Evolutionary conservation across 495 filamentous ascomycete genomes (phyloP).

Genomic region (Aspergillus coremiiformis): DNA sequence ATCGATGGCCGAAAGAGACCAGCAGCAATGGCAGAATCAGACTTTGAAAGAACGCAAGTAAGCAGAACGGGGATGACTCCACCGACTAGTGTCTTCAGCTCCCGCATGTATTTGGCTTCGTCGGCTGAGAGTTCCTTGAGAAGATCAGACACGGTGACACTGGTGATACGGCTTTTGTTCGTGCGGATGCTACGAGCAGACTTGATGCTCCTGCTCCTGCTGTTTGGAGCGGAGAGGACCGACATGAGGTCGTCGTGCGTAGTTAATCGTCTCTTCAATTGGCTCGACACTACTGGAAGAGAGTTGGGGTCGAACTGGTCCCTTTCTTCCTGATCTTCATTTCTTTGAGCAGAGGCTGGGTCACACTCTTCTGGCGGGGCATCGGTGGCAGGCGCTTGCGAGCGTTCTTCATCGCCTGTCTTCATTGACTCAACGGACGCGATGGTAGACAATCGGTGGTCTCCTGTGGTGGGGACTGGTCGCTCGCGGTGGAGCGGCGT

Average conservation of each 20-base stretch:
- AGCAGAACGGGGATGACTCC: conserved; percentile 93
- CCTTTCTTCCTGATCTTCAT: conserved; percentile 29
- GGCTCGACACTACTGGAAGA: conserved; percentile 37
- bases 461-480: conserved; percentile 55
- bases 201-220: conserved; percentile 56
- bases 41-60: conserved; percentile 72
- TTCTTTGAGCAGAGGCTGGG: conserved; percentile 8
- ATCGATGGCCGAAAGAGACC: conserved; percentile 57
- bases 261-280: conserved; percentile 65
- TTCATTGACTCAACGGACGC: conserved; percentile 56
- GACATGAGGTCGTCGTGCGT: conserved; percentile 93
- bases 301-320: conserved; percentile 41
- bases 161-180: conserved; percentile 55
- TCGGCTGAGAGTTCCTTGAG: conserved; percentile 76
- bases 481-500: conserved; percentile 37
- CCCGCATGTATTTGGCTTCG: conserved; percentile 84
- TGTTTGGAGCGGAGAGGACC: conserved; percentile 70
- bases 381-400: conserved; percentile 3
- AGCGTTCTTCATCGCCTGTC: conserved; percentile 31
- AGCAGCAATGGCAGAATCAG: conserved; percentile 55
- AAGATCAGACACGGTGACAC: conserved; percentile 63
- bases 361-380: conserved; percentile 8
- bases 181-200: conserved; percentile 68
- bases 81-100: conserved; percentile 88
- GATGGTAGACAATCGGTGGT: conserved; percentile 69